phyloP scores from a whole-genome alignment of 805 yeast genomes.

The Saturnispora quitensis region DNA sequence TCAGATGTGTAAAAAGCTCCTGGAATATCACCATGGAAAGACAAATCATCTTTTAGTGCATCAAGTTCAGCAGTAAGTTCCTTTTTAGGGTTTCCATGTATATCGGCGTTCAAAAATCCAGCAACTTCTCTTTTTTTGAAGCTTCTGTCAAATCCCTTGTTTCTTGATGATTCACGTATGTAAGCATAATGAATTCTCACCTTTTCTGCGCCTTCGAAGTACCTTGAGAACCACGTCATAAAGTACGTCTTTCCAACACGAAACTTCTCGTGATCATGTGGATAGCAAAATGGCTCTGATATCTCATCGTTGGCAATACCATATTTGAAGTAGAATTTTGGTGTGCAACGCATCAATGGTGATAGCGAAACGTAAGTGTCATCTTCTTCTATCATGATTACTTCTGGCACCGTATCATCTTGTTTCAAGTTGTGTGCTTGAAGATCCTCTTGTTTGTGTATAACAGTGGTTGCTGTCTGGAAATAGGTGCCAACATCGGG shows the following conservation, averaged over 20 bases:
- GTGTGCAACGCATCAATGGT: conserved; percentile 81
- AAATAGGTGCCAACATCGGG: conserved; percentile 76
- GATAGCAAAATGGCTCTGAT: conserved; percentile 83
- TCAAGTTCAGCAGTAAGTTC: conserved; percentile 15
- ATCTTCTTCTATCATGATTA: conserved; percentile 53
- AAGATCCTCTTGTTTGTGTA: conserved; percentile 50
- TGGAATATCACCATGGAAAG: conserved; percentile 22
- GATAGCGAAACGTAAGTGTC: conserved; percentile 60
- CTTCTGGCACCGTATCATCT: conserved; percentile 49
- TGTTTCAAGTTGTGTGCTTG: conserved; percentile 68
- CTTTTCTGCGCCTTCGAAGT: conserved; percentile 49
- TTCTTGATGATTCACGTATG: conserved; percentile 44
- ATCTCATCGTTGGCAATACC: conserved; percentile 46
- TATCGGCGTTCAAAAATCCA: conserved; percentile 4
- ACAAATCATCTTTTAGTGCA: conserved; percentile 9
- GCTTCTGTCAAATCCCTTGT: conserved; percentile 36
- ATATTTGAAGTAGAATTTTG: conserved; percentile 57
- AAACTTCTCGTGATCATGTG: conserved; percentile 51
- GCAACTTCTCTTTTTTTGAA: conserved; percentile 30
- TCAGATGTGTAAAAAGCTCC: conserved; percentile 55
- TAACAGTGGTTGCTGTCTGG: conserved; percentile 54
- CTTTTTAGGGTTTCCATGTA: conserved; percentile 8
- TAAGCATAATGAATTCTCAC: conserved; percentile 62
- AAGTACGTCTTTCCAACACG: conserved; percentile 59
- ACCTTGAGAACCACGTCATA: conserved; percentile 71